Base-by-base conservation (phyloP, 2,329 filamentous ascomycete species). In the Diaporthe helianthi region DNA sequence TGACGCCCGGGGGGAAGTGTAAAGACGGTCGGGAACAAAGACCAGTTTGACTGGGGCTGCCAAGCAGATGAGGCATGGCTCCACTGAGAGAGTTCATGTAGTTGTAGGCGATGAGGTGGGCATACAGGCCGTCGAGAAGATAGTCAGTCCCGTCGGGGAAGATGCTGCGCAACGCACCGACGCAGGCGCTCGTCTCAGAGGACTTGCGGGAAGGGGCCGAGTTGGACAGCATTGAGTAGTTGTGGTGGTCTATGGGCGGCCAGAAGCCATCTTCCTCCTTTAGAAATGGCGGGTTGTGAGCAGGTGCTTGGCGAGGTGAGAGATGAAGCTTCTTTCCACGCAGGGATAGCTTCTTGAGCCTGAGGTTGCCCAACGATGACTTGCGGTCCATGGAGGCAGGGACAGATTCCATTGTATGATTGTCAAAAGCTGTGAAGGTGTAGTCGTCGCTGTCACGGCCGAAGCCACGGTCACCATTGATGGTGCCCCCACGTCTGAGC, bases 31-130 rank as follows among this genome's bases (percentile, higher is more conserved):
- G 49, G 29, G 47, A 47, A 26, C 51, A 55, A 31, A 71, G 49
- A 12, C 41, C 63, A 17, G 49, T 47, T 29, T 26, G 31, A 13
- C 41, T 24, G 10, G 36, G 26, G 47, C 26, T 46, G 33, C 53
- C 49, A 2, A 31, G 26, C 3, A 65, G 55, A 19, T 55, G 63
- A 17, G 63, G 60, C 38, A 69, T 41, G n/a, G 55, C 51, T 3
- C 70, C 36, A 61, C 78, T 81, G 12, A 83, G 73, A 6, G 78
- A 76, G 53, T 76, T 77, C 64, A 89, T 79, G 77, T 89, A 89
- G 76, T 88, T 89, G 76, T 86, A 88, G 0, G 85, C 86, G 4
- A 89, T 77, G 10, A 89, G 79, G 73, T 89, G 86, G 0, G 87
- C 87, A 73, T 89, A 89, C 7, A 89, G 76, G 0, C 86, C 85